These are phyloP conservation scores for Pseudisothecium myosuroides DNA, from an alignment of 225 moss, liverwort and hornwort species.

Conservation along the genomic window DNA sequence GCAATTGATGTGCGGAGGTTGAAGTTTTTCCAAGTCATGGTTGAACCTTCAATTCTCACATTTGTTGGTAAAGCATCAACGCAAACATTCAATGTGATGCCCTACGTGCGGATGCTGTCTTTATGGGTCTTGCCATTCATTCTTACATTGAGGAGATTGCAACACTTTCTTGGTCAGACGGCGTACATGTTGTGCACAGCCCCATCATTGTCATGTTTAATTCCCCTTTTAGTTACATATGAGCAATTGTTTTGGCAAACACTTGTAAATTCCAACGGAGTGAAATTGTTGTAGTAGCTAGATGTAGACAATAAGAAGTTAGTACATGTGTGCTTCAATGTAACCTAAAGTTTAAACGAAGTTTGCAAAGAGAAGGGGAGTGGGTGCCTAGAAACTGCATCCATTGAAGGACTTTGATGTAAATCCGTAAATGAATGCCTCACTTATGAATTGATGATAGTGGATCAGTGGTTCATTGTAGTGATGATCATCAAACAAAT, in stretches of 20 bases:
- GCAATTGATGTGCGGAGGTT: neutral
- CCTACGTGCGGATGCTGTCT: neutral
- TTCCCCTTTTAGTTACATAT: neutral
- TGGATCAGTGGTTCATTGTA: neutral
- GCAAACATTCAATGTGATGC: neutral
- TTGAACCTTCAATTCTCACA: neutral
- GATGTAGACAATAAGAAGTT: neutral
- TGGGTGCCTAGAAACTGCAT: neutral
- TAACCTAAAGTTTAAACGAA: neutral
- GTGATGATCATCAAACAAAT: neutral
- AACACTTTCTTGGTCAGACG: neutral
- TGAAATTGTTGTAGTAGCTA: neutral
- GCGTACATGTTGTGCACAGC: neutral
- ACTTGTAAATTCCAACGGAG: neutral
- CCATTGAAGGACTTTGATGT: neutral
- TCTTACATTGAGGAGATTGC: neutral
- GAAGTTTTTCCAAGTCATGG: neutral
- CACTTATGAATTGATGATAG: neutral
- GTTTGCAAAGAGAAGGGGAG: neutral
- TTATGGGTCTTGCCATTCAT: neutral
- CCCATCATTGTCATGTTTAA: neutral
- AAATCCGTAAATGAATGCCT: neutral
- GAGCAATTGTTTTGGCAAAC: neutral
- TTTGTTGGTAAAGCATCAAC: neutral
- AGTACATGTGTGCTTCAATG: rapidly evolving